Evolutionary conservation across 106 monocot genomes (phyloP).

Genomic region (Acorus gramineus): DNA sequence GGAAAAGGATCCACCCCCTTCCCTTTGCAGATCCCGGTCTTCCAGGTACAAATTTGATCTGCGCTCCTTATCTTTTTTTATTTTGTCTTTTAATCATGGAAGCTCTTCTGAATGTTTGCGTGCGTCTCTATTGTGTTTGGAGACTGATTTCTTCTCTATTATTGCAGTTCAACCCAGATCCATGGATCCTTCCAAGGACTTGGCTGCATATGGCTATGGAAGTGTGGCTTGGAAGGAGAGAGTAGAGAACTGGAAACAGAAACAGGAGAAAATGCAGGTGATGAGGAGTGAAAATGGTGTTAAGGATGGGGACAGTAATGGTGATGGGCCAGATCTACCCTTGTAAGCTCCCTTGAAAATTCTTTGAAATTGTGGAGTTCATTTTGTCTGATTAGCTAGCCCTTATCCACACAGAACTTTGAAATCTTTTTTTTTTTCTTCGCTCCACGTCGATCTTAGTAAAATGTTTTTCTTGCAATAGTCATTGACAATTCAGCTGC

Average conservation of each 20-base stretch:
- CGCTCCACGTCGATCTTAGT: too few species aligned
- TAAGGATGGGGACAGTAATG: slow-evolving; percentile 65
- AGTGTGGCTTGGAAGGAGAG: slow-evolving; percentile 97
- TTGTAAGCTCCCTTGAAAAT: slow-evolving; percentile 40
- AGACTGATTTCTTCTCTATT: slow-evolving; percentile 1
- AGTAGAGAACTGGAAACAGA: slow-evolving; percentile 97
- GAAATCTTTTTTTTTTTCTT: too few species aligned
- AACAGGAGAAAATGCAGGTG: slow-evolving; percentile 76
- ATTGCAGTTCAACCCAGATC: slow-evolving; percentile 89
- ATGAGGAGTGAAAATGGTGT: slow-evolving; percentile 57
- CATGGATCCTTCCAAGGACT: slow-evolving; percentile 98
- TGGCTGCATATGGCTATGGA: slow-evolving; percentile 95
- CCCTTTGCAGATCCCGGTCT: slow-evolving; percentile 65
- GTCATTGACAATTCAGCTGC: too few species aligned
- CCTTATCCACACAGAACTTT: too few species aligned
- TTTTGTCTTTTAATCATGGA: too few species aligned
- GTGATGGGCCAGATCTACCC: slow-evolving; percentile 65
- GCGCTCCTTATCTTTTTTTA: not conserved
- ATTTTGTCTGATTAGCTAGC: too few species aligned
- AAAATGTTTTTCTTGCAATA: too few species aligned
- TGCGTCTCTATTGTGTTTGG: not conserved
- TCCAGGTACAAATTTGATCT: slow-evolving; percentile 40
- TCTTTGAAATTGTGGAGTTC: too few species aligned
- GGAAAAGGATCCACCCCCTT: slow-evolving; percentile 91
- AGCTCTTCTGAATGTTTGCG: too few species aligned